Conservation (phyloP, 257 asterid species). For the Solanum microdontum region DNA sequence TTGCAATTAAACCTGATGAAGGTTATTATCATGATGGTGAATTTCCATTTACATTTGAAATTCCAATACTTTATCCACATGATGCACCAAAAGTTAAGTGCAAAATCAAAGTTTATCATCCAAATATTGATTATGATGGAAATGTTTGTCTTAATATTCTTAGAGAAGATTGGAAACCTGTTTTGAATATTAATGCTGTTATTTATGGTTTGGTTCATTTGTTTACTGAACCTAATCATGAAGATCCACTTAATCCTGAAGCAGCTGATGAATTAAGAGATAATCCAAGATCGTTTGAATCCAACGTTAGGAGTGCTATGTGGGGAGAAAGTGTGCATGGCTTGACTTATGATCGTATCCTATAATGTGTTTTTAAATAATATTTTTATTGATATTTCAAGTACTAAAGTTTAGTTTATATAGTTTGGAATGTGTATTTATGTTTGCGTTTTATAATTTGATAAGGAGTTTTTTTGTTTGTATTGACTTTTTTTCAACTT, state of each 20-base stretch:
- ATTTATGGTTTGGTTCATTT: constrained; percentile 79
- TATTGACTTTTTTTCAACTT: background rate
- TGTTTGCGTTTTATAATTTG: background rate
- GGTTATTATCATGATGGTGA: constrained; percentile 75
- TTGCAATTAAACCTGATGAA: constrained; percentile 70
- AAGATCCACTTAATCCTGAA: constrained; percentile 40
- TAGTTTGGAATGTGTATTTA: background rate
- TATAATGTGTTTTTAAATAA: background rate
- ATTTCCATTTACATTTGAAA: constrained; percentile 71
- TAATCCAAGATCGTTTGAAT: background rate
- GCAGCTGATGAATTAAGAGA: background rate
- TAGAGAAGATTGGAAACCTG: constrained; percentile 97
- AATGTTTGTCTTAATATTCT: constrained; percentile 94
- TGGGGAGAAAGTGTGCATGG: background rate
- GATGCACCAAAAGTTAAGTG: constrained; percentile 96
- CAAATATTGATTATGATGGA: constrained; percentile 87
- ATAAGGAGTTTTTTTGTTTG: background rate
- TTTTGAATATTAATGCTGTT: constrained; percentile 77
- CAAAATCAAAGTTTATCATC: constrained; percentile 94
- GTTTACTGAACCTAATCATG: constrained; percentile 84
- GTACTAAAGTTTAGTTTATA: too few species aligned
- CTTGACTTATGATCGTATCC: background rate
- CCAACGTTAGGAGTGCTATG: background rate
- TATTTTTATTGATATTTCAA: too few species aligned
- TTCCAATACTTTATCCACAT: constrained; percentile 80